Conservation (phyloP, 2,329 filamentous ascomycete genomes). For the Colletotrichum brevisporum region DNA sequence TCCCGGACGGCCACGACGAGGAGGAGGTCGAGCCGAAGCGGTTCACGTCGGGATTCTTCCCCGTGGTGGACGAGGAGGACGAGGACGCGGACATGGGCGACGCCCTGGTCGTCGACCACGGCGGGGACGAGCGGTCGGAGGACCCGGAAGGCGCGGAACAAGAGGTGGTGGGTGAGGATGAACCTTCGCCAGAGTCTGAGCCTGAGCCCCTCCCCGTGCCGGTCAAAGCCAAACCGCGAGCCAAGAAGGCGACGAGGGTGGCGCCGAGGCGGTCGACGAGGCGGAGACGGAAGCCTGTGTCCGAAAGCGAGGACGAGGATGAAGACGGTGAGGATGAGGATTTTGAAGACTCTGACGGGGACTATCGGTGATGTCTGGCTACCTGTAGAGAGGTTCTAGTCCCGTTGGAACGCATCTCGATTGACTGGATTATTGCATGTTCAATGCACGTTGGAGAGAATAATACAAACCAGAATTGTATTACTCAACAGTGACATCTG, state of each 20-base stretch:
- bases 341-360: constrained; percentile 31
- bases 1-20: constrained; percentile 69
- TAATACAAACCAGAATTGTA: too few species aligned
- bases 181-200: background rate
- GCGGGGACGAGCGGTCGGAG: constrained; percentile 5
- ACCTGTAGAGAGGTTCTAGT: background rate
- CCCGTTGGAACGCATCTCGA: background rate
- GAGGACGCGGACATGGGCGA: constrained; percentile 51
- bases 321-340: constrained; percentile 17
- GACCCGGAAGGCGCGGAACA: constrained; percentile 4
- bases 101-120: constrained; percentile 52
- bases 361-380: constrained; percentile 17
- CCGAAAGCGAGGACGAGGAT: constrained; percentile 35
- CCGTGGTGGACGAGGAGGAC: constrained; percentile 60
- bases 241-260: constrained; percentile 24
- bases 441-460: too few species aligned
- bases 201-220: constrained; percentile 21
- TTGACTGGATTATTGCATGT: background rate
- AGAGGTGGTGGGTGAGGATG: background rate
- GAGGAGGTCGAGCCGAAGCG: constrained; percentile 55
- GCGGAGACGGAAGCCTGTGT: constrained; percentile 20
- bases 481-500: too few species aligned
- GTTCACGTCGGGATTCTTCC: constrained; percentile 63
- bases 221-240: constrained; percentile 31
- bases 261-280: constrained; percentile 30